Conservation (phyloP, 768 basidiomycete genomes). For the Xerocomus potaroensis region DNA sequence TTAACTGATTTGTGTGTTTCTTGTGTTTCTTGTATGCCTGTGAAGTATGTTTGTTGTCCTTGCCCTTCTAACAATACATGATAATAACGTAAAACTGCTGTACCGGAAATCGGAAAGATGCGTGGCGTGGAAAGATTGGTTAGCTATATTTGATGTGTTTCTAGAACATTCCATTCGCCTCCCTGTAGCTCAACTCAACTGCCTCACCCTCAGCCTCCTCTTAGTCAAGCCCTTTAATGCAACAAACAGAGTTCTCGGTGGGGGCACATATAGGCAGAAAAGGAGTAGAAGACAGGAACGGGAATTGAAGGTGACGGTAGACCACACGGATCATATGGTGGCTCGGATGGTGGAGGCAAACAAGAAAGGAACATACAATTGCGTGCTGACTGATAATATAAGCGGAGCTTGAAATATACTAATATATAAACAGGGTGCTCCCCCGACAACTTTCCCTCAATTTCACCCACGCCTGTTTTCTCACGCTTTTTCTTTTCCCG, state of each 20-base stretch:
- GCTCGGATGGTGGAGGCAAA: slow-evolving; percentile 24
- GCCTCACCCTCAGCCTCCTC: not conserved
- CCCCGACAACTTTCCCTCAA: slow-evolving; percentile 10
- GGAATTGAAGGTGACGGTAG: not conserved
- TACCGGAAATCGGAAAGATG: not conserved
- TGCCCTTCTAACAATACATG: not conserved
- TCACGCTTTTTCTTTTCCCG: slow-evolving; percentile 22
- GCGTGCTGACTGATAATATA: slow-evolving; percentile 17
- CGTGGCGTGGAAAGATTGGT: slow-evolving; percentile 12
- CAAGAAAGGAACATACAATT: slow-evolving; percentile 11
- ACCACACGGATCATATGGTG: slow-evolving; percentile 10
- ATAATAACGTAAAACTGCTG: too few relatives aligned
- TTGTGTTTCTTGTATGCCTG: slow-evolving; percentile 5
- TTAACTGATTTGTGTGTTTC: not conserved
- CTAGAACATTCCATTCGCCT: slow-evolving; percentile 29
- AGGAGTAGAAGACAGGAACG: not conserved
- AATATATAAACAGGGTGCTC: slow-evolving; percentile 26
- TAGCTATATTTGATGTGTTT: slow-evolving; percentile 16
- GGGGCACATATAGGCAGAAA: too few relatives aligned
- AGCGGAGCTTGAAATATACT: slow-evolving; percentile 27
- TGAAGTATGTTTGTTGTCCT: not conserved
- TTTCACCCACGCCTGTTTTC: slow-evolving; percentile 27
- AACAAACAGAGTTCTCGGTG: too few relatives aligned
- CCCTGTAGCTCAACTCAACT: slow-evolving; percentile 6
- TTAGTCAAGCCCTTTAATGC: not conserved